phyloP scores from a whole-genome alignment of 2,329 filamentous ascomycete genomes.

The Trichoderma koningiopsis region DNA sequence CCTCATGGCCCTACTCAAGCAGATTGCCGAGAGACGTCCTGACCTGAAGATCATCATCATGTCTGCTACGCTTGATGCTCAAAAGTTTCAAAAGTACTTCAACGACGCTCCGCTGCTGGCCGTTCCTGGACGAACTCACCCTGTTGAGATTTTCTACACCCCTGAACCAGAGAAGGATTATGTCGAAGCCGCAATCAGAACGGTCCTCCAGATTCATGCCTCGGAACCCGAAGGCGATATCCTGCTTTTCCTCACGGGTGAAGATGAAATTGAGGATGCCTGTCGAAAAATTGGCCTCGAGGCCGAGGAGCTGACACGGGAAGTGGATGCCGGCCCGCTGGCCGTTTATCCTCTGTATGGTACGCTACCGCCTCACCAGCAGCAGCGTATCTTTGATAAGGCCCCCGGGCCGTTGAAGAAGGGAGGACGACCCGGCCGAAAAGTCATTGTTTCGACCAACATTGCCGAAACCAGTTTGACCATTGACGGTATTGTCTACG shows the following conservation, averaged over 20 bases:
- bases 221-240: constrained; percentile 92
- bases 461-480: constrained; percentile 97
- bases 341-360: constrained; percentile 93
- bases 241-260: constrained; percentile 90
- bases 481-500: constrained; percentile 98
- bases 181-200: constrained; percentile 90
- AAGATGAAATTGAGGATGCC: constrained; percentile 98
- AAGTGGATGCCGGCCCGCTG: constrained; percentile 88
- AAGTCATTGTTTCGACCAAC: constrained; percentile 93
- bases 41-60: constrained; percentile 99
- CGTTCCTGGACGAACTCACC: constrained; percentile 91
- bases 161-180: constrained; percentile 95
- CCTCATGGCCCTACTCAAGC: constrained; percentile 93
- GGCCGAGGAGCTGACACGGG: constrained; percentile 85
- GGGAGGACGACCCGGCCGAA: constrained; percentile 85
- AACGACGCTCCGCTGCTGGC: constrained; percentile 89
- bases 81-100: constrained; percentile 98
- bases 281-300: constrained; percentile 89
- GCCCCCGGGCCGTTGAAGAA: constrained; percentile 72
- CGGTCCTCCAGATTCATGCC: constrained; percentile 94
- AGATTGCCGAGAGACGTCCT: constrained; percentile 76
- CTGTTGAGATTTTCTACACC: constrained; percentile 98
- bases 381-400: constrained; percentile 93
- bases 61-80: constrained; percentile 94
- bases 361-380: constrained; percentile 85